Evolutionary conservation across 306 rosid species (phyloP).

Genomic region (Biancaea sappan): DNA sequence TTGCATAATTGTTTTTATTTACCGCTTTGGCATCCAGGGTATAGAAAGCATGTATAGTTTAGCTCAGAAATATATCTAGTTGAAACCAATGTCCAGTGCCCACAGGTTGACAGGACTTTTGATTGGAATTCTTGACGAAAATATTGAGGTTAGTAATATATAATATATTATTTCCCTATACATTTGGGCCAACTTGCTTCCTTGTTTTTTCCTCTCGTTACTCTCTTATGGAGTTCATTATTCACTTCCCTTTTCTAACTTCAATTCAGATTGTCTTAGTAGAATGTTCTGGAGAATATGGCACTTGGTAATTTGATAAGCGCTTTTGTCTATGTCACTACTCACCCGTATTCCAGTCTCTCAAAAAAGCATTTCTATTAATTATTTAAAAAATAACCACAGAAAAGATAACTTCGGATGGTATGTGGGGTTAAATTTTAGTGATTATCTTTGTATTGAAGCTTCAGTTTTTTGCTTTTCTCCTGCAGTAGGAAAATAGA

Average conservation of each 20-base stretch:
- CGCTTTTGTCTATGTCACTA: too few relatives aligned
- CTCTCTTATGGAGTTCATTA: conserved; percentile 5
- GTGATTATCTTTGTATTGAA: too few relatives aligned
- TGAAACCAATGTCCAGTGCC: conserved; percentile 56
- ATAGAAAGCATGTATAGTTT: conserved; percentile 83
- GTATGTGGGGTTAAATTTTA: too few relatives aligned
- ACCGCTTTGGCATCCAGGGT: conserved; percentile 56
- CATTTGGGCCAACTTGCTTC: conserved; percentile 1
- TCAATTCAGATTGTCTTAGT: conserved; percentile 84
- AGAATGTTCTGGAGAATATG: conserved; percentile 87
- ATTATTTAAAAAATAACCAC: too few relatives aligned
- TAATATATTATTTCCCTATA: conserved; percentile 6
- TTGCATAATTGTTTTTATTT: conserved; percentile 24
- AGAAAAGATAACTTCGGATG: too few relatives aligned
- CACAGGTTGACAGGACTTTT: conserved; percentile 71
- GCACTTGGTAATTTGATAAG: conserved; percentile 80
- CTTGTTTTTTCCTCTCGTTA: conserved; percentile 1
- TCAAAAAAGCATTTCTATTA: too few relatives aligned
- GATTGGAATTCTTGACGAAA: conserved; percentile 85
- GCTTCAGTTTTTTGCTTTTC: too few relatives aligned
- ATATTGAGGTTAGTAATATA: conserved; percentile 68
- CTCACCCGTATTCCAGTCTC: too few relatives aligned
- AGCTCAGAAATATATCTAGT: conserved; percentile 79
- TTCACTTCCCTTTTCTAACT: conserved; percentile 22
- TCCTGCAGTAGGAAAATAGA: too few relatives aligned